phyloP scores from a whole-genome alignment of 495 filamentous ascomycete species.

The Chaetomium tenue region DNA sequence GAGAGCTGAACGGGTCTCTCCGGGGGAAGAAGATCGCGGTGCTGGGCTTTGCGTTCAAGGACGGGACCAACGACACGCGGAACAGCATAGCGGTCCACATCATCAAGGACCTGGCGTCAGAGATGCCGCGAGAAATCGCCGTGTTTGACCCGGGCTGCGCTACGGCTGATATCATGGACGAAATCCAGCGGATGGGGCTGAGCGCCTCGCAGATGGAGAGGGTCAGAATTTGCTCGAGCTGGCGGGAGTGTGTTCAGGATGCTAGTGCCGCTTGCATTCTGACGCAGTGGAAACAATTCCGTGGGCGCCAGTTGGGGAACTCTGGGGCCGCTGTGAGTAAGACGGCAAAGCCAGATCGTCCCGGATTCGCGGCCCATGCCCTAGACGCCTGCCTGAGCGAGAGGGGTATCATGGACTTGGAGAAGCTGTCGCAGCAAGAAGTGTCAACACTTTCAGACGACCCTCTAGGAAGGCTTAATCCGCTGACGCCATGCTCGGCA shows the following conservation, averaged over 20 bases:
- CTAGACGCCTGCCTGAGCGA: conserved; percentile 20
- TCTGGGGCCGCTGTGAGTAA: neutral
- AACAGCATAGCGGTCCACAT: conserved; percentile 70
- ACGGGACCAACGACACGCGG: conserved; percentile 74
- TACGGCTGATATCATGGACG: conserved; percentile 39
- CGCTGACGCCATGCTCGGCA: conserved; percentile 14
- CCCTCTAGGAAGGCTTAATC: conserved; percentile 29
- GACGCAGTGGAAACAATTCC: conserved; percentile 39
- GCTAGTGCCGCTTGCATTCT: conserved; percentile 33
- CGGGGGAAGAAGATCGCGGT: conserved; percentile 69
- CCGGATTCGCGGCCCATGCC: neutral
- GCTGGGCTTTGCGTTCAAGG: conserved; percentile 80
- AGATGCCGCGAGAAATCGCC: conserved; percentile 61
- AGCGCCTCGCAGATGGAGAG: conserved; percentile 39
- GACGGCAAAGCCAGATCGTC: neutral
- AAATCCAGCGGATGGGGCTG: conserved; percentile 43
- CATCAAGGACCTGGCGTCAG: conserved; percentile 61
- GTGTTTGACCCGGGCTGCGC: conserved; percentile 73
- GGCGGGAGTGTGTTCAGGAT: conserved; percentile 49
- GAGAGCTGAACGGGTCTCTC: conserved; percentile 65
- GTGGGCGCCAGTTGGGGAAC: conserved; percentile 21
- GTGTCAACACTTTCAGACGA: conserved; percentile 20
- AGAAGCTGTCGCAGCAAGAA: conserved; percentile 20
- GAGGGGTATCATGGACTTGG: conserved; percentile 28
- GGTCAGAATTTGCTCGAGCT: conserved; percentile 40